These are phyloP conservation scores for Beauveria medogensis DNA, from an alignment of 2,329 filamentous ascomycete species.

Conservation along the genomic window DNA sequence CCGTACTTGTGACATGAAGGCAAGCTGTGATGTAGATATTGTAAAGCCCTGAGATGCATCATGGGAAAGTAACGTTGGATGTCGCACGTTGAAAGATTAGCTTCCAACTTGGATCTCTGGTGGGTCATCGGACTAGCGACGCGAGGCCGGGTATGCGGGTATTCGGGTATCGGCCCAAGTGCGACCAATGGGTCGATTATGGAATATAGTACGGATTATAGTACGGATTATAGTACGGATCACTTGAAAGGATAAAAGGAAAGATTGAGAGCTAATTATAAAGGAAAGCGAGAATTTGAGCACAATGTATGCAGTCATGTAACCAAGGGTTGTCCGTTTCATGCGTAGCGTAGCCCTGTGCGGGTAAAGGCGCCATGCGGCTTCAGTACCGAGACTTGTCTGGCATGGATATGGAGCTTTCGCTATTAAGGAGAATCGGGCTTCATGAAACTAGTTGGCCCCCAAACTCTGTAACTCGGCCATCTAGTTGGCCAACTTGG, in stretches of 20 bases:
- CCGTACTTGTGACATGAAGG: slow-evolving; percentile 2
- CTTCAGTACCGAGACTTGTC: too few relatives aligned
- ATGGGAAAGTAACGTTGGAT: not conserved
- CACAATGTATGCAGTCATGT: not conserved
- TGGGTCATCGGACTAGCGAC: slow-evolving; percentile 3
- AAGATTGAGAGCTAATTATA: not conserved
- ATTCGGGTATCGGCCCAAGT: slow-evolving; percentile 9
- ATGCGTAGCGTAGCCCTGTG: not conserved
- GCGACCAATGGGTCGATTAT: not conserved
- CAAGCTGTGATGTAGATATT: not conserved
- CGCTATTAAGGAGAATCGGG: not conserved
- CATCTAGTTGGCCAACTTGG: not conserved
- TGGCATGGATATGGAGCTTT: too few relatives aligned
- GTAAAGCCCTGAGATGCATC: not conserved
- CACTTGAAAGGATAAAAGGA: not conserved
- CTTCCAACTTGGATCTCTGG: not conserved
- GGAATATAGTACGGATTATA: not conserved
- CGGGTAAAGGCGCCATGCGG: not conserved
- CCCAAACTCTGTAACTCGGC: not conserved
- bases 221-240: too few relatives aligned
- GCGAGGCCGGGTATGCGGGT: slow-evolving; percentile 11
- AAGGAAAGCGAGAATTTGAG: not conserved
- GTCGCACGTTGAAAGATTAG: not conserved
- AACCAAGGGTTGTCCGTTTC: not conserved
- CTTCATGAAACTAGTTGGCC: not conserved